These are phyloP conservation scores for Piloderma croceum DNA, from an alignment of 768 basidiomycete species.

Conservation along the genomic window DNA sequence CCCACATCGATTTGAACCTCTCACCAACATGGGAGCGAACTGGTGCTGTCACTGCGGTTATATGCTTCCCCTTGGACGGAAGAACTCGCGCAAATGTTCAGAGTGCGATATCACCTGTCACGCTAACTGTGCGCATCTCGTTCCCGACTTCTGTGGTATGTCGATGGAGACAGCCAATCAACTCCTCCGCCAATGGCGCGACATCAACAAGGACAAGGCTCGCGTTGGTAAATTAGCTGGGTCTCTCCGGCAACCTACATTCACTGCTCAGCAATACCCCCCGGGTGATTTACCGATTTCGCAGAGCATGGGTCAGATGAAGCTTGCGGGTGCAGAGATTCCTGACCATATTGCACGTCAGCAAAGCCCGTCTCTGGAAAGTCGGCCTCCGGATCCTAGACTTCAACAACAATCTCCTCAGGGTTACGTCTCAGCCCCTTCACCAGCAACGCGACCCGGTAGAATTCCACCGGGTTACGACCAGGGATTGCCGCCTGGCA, in stretches of 20 bases:
- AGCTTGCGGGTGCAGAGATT: constrained; percentile 28
- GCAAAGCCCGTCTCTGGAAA: constrained; percentile 32
- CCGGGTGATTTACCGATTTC: constrained; percentile 26
- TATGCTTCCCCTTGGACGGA: constrained; percentile 93
- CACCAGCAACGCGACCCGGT: constrained; percentile 31
- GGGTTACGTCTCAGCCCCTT: constrained; percentile 21
- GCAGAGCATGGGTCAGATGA: constrained; percentile 42
- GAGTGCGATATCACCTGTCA: constrained; percentile 98
- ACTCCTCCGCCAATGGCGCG: constrained; percentile 82
- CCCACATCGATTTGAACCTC: constrained; percentile 94
- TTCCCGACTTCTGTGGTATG: constrained; percentile 99
- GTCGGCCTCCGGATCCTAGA: constrained; percentile 30
- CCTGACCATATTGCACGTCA: constrained; percentile 21
- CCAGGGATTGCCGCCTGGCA: too few relatives aligned
- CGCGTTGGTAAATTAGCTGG: constrained; percentile 45
- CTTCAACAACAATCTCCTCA: constrained; percentile 29
- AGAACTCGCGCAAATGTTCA: constrained; percentile 92
- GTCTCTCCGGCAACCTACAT: constrained; percentile 31
- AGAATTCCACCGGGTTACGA: constrained; percentile 14
- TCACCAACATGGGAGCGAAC: constrained; percentile 95
- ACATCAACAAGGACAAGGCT: constrained; percentile 76
- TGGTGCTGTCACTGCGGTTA: constrained; percentile 99
- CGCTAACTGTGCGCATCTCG: constrained; percentile 94
- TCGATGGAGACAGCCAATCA: constrained; percentile 98
- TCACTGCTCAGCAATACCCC: constrained; percentile 27